Conservation (phyloP, 176 grass and related monocot genomes). For the Lolium multiflorum region DNA sequence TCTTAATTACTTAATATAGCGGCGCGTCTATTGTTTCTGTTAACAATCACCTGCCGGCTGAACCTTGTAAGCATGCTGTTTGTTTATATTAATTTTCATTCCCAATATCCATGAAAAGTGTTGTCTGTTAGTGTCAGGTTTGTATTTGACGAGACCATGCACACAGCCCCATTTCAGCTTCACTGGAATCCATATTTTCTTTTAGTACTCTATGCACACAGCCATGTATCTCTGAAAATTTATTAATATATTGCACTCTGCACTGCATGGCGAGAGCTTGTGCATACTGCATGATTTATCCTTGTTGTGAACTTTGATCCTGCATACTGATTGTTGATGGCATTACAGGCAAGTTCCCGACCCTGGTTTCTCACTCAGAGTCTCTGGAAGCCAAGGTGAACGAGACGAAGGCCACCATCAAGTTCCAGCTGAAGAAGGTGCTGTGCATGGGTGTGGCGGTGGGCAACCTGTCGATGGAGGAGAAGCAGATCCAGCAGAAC, state of each 20-base stretch:
- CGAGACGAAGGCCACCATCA: constrained; percentile 77
- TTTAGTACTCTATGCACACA: too few species aligned
- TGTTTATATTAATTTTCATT: not conserved
- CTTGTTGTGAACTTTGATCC: too few species aligned
- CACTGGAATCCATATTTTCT: not conserved
- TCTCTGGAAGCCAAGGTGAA: constrained; percentile 81
- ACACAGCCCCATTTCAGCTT: not conserved
- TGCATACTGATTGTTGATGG: not conserved
- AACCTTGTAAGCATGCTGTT: not conserved
- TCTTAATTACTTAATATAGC: not conserved
- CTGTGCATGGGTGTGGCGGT: constrained; percentile 89
- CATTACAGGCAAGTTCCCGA: constrained; percentile 75
- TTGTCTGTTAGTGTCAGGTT: not conserved
- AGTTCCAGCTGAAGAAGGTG: constrained; percentile 90
- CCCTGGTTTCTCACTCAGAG: constrained; percentile 74
- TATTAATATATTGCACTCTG: too few species aligned
- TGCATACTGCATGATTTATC: not conserved
- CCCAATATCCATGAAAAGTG: not conserved
- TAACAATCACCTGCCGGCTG: not conserved
- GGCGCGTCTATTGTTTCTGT: not conserved
- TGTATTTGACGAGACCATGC: not conserved
- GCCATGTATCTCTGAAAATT: too few species aligned
- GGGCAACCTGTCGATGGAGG: constrained; percentile 78
- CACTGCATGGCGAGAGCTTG: not conserved
- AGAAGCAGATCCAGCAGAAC: constrained; percentile 87